Base-by-base conservation (phyloP, 257 asterid genomes). In the Capsicum baccatum region DNA sequence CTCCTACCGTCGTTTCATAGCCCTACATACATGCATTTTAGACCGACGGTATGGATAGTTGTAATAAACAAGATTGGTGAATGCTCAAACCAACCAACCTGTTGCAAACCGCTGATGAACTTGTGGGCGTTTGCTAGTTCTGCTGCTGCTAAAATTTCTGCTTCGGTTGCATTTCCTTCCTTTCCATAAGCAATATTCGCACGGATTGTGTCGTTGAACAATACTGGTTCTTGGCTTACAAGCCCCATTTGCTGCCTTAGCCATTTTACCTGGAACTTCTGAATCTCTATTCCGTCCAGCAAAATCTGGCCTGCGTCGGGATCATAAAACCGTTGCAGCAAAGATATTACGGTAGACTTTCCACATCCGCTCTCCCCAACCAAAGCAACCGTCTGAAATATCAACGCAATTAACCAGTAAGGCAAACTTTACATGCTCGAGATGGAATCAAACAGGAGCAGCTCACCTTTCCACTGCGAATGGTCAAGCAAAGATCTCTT, bases 351-450 rank as follows among this genome's bases (percentile, higher is more conserved):
- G 0, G 99, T 96, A 4, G 99, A 96, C 87, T 96, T 96, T 71
- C 97, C 97, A 35, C 99, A 92, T 82, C 99, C 99, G 37, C 99
- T 95, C 89, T 95, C 99, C 57, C 99, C 99, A 48, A 93, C 99
- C 85, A 95, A 83, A 66, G 99, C 99, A 39, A 93, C 93, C 0
- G 97, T 93, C 98, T 95, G 94, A 78, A 85, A 83, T 68, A 73
- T 82, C 16, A 86, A 16, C 39, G 1, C 81, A 73, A 1, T 82
- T 52, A 3, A 2, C 67, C 17, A 39, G 71, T 3, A 26, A 3
- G 35, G 66, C 6, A 33, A 83, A 76, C 19, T 69, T 55, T 35
- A 35, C 14, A 67, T 35, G 74, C 21, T 69, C 4, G 13, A 66
- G 74, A 76, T 42, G 37, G 26, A 8, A 74, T 70, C 21, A 54